Evolutionary conservation across 768 basidiomycete genomes (phyloP), one percentile per base, ranked within the genome.

Genomic region (Calocera cornea): DNA sequence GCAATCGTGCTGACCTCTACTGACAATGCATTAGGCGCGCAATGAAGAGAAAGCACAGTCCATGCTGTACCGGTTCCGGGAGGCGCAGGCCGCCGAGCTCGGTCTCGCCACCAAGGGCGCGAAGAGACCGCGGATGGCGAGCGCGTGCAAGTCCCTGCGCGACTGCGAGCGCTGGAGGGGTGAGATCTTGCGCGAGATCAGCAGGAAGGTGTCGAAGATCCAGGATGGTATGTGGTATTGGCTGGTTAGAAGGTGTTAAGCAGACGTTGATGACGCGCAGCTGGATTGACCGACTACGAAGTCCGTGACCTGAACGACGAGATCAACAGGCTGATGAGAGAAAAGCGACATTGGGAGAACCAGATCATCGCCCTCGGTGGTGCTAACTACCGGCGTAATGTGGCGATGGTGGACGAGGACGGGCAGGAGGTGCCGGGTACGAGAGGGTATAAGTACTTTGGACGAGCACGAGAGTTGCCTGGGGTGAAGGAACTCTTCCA

Each of bases 381-480:
- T 70, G 95, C 95, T 24, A 99, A 97, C 75, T 98, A 97, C 76
- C 82, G 92, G 72, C 81, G 95, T 65, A 97, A 93, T 74, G 90
- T 94, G 14, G 87, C 92, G 64, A 95, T 95, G 90, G 73, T 92
- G 71, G 92, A 95, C 74, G 92, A 92, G 68, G 94, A 95, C 72
- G 95, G 95, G 12, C 90, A 89, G 76, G 94, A 97, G 76, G 94
- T 97, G 0, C 95, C 94, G 0, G 94, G 94, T 1, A 97, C 94
- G 10, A 89, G 95, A 72, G 95, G 95, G 69, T 98, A 98, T 84
- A 98, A 97, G 94, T 98, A 97, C 77, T 98, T 99, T 75, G 95
- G 95, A 67, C 88, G 95, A 33, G 93, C 95, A 2, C 95, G 92
- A 75, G 95, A 98, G 66, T 80, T 99, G 1, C 95, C 95, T 0